A percentile compares a stretch with the other conserved stretches of the same genome.
Conservation (phyloP, 2,329 filamentous ascomycete genomes). For the Talaromyces sp. region DNA sequence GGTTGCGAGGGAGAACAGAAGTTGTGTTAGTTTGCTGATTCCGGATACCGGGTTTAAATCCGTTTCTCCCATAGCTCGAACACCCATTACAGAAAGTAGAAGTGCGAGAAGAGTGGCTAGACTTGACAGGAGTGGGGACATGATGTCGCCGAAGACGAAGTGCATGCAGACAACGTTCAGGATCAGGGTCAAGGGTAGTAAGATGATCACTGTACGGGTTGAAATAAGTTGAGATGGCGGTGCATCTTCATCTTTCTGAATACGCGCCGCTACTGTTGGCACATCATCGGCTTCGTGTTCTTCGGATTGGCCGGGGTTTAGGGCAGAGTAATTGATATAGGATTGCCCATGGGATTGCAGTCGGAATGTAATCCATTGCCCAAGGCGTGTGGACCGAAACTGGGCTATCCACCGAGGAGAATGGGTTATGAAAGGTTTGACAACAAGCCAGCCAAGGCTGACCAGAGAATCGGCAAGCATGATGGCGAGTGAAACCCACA, state of each 20-base stretch:
- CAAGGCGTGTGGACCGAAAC: constrained; percentile 32
- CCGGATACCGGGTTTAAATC: constrained; percentile 96
- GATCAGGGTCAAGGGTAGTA: constrained; percentile 73
- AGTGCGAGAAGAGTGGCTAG: constrained; percentile 84
- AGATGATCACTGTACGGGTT: constrained; percentile 69
- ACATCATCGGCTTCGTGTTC: constrained; percentile 8
- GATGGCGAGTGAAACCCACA: constrained; percentile 93
- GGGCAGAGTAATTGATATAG: constrained; percentile 35
- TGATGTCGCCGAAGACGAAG: constrained; percentile 78
- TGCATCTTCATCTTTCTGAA: constrained; percentile 69
- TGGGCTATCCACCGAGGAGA: constrained; percentile 39
- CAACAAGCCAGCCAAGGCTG: constrained; percentile 76
- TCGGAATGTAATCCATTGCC: constrained; percentile 30
- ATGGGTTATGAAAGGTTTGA: constrained; percentile 63
- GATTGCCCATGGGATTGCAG: constrained; percentile 23
- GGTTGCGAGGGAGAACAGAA: constrained; percentile 90
- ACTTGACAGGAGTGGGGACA: constrained; percentile 75
- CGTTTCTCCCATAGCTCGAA: constrained; percentile 72
- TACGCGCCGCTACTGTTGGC: neutral
- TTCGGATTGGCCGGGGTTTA: constrained; percentile 18
- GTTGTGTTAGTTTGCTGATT: constrained; percentile 93
- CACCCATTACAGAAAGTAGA: constrained; percentile 65
- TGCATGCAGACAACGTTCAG: constrained; percentile 83
- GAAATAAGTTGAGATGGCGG: constrained; percentile 81
- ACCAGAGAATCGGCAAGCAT: constrained; percentile 95